Evolutionary conservation across 2,329 filamentous ascomycete genomes (phyloP).

Genomic region (Ceratocystiopsis minuta): DNA sequence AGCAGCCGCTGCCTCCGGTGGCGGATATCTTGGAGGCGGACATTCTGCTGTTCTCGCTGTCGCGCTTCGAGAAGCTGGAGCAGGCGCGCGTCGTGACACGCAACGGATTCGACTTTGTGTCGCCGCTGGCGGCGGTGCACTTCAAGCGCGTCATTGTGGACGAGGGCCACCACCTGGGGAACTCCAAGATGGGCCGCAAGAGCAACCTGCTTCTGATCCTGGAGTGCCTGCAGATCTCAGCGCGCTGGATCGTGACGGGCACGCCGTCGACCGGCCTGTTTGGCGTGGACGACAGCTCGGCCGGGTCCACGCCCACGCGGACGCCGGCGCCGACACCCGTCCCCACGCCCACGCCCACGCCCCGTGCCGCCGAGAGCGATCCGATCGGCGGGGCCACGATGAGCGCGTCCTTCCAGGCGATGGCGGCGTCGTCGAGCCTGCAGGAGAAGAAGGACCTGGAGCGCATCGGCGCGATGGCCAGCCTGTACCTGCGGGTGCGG

Average conservation of each 20-base stretch:
- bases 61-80: slow-evolving; percentile 47
- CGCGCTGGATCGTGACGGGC: slow-evolving; percentile 78
- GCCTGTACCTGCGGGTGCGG: slow-evolving; percentile 54
- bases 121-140: slow-evolving; percentile 51
- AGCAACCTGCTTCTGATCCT: slow-evolving; percentile 37
- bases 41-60: slow-evolving; percentile 59
- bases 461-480: slow-evolving; percentile 45
- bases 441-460: slow-evolving; percentile 47
- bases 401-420: neutral
- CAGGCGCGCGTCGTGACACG: slow-evolving; percentile 23
- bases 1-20: slow-evolving; percentile 33
- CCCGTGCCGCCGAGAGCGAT: neutral
- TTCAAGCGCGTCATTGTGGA: slow-evolving; percentile 85
- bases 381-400: too few species aligned
- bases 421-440: slow-evolving; percentile 21
- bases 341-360: neutral
- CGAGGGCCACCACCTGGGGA: slow-evolving; percentile 74
- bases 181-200: slow-evolving; percentile 33
- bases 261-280: slow-evolving; percentile 75
- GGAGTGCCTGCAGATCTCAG: slow-evolving; percentile 41
- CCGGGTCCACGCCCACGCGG: too few species aligned
- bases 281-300: slow-evolving; percentile 36
- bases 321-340: neutral
- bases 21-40: slow-evolving; percentile 49
- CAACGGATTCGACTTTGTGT: slow-evolving; percentile 16